Evolutionary conservation across 257 asterid genomes (phyloP).

Genomic region (Scutellaria minor): DNA sequence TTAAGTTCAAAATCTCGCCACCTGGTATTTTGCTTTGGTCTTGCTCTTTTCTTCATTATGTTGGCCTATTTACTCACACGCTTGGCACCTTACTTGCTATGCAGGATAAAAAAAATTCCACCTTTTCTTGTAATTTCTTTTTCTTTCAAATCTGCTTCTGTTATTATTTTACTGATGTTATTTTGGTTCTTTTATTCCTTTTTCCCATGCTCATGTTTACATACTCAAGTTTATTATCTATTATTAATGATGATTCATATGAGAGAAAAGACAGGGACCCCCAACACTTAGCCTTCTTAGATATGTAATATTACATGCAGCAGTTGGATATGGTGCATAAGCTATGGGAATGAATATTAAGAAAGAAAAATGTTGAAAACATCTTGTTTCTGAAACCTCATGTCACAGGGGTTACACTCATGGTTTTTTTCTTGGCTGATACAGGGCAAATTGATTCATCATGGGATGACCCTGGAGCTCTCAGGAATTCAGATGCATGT

Average conservation of each 20-base stretch:
- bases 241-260: slow-evolving; percentile 8
- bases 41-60: not conserved
- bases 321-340: slow-evolving; percentile 2
- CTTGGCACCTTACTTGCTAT: slow-evolving; percentile 15
- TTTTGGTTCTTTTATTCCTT: slow-evolving; percentile 17
- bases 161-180: slow-evolving; percentile 5
- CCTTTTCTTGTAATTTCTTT: not conserved
- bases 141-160: slow-evolving; percentile 12
- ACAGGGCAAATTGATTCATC: slow-evolving; percentile 51
- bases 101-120: not conserved
- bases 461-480: slow-evolving; percentile 49
- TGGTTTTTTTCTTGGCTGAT: slow-evolving; percentile 31
- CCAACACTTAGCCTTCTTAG: slow-evolving; percentile 1
- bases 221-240: slow-evolving; percentile 15
- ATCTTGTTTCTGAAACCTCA: slow-evolving; percentile 8
- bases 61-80: not conserved
- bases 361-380: slow-evolving; percentile 4
- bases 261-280: not conserved
- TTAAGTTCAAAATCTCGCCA: not conserved
- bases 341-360: not conserved
- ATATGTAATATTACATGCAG: slow-evolving; percentile 23
- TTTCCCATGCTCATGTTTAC: slow-evolving; percentile 17
- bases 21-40: slow-evolving; percentile 8
- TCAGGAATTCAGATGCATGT: slow-evolving; percentile 54
- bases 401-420: slow-evolving; percentile 19